Evolutionary conservation across 495 filamentous ascomycete genomes (phyloP), one percentile per base, ranked within the genome.

Genomic region (Daldinia childiae): DNA sequence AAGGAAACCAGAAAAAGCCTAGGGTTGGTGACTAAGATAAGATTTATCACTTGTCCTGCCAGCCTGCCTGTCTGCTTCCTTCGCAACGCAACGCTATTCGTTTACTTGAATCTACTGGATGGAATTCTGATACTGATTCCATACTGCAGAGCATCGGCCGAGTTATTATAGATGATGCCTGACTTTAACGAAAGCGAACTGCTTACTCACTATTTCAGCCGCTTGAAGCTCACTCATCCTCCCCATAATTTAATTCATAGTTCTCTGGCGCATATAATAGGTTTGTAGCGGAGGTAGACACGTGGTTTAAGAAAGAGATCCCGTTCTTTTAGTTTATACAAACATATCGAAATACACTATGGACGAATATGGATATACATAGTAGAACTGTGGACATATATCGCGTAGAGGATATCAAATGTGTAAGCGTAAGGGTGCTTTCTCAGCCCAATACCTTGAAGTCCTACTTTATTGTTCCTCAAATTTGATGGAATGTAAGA

Each of bases 1-100:
- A n/a, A 29, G 4, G 27, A 29, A 29, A 29, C 21, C 6, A 52
- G 14, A 6, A 12, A 24, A 26, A 29, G 1, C 24, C 24, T 6
- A 30, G 12, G 54, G n/a, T 41, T n/a, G 2, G 39, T 55, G 61
- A 39, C 34, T 48, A 62, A 56, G 68, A 65, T 71, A 64, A 62
- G 56, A 36, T 19, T 45, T 45, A 19, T 45, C 17, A 45, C 41
- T 45, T 11, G 41, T 45, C 41, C 41, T 21, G n/a, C 41, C n/a
- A 45, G 41, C n/a, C n/a, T n/a, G n/a, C n/a, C n/a, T n/a, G n/a
- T 14, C 38, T 41, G 38, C 38, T 41, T 43, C 27, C 50, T 62
- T 62, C 30, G 43, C 12, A 52, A 62, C 43, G 12, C 14, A 30
- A 52, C 15, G 14, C 43, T 17, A 62, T 62, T 62, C 19, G 59